phyloP scores from a whole-genome alignment of 352 stramenopile species.

The Phytophthora europaea region DNA sequence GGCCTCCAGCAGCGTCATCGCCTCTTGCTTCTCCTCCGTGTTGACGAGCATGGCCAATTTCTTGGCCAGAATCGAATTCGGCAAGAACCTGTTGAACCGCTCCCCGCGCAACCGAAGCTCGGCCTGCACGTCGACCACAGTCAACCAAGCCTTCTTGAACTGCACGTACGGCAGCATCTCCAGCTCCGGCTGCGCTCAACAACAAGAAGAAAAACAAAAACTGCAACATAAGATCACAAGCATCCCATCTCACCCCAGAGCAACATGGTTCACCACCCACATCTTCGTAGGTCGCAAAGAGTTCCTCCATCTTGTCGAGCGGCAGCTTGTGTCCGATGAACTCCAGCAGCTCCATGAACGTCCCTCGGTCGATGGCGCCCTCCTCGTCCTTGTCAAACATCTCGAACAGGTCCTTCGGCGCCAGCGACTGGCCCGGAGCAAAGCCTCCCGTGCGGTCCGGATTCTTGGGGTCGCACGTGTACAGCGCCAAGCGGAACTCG shows the following conservation, averaged over 20 bases:
- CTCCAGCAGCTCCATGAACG: constrained; percentile 74
- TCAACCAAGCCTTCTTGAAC: constrained; percentile 80
- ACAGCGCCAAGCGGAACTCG: constrained; percentile 82
- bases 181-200: constrained; percentile 53
- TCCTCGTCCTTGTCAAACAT: constrained; percentile 85
- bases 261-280: constrained; percentile 38
- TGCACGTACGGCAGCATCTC: constrained; percentile 79
- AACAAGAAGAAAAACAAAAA: constrained; percentile 3
- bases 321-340: constrained; percentile 76
- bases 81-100: constrained; percentile 74
- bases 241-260: background rate
- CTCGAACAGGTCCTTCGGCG: constrained; percentile 82
- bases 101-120: constrained; percentile 72
- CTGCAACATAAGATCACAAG: background rate
- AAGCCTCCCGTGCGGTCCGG: constrained; percentile 76
- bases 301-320: constrained; percentile 69
- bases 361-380: constrained; percentile 70
- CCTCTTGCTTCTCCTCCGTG: constrained; percentile 77
- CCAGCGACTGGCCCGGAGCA: constrained; percentile 70
- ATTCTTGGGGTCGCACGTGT: constrained; percentile 86
- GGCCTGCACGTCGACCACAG: constrained; percentile 72
- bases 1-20: constrained; percentile 63
- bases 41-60: constrained; percentile 74
- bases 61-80: constrained; percentile 52
- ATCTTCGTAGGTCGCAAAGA: constrained; percentile 79